Percentiles rank a stretch among this genome's conserved stretches.
phyloP scores from a whole-genome alignment of 1,284 basidiomycete species.

The Moesziomyces sp. region DNA sequence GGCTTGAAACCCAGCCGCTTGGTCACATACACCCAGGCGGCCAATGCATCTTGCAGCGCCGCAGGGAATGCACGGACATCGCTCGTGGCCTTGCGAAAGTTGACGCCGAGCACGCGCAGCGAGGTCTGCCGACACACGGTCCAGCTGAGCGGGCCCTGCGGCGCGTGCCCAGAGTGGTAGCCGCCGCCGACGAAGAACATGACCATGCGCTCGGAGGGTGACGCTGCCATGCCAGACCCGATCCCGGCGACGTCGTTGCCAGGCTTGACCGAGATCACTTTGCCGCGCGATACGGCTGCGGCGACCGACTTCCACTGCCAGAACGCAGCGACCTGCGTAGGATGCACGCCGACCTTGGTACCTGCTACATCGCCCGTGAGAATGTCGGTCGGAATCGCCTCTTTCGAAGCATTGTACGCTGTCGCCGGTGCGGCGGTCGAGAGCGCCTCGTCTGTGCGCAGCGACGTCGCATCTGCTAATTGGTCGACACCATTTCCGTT shows the following conservation, averaged over 20 bases:
- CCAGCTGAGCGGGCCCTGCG: conserved; percentile 25
- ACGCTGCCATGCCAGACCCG: conserved; percentile 18
- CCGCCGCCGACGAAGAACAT: conserved; percentile 42
- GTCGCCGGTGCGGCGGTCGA: conserved; percentile 7
- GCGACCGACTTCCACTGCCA: conserved; percentile 37
- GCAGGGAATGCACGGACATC: conserved; percentile 18
- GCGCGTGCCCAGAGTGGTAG: conserved; percentile 24
- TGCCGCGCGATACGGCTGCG: conserved; percentile 10
- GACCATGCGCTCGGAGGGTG: conserved; percentile 21
- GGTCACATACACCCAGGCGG: conserved; percentile 37
- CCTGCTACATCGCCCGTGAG: conserved; percentile 15
- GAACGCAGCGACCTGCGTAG: conserved; percentile 16
- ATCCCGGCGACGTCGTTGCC: conserved; percentile 25
- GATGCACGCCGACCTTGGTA: conserved; percentile 3
- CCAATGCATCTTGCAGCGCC: conserved; percentile 32
- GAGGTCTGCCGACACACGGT: conserved; percentile 30
- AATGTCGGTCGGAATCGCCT: conserved; percentile 14
- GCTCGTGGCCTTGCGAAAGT: conserved; percentile 29
- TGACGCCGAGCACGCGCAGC: conserved; percentile 34
- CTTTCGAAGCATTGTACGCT: conserved; percentile 4
- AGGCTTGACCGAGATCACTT: conserved; percentile 30
- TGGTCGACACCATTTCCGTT: background rate
- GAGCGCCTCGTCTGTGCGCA: background rate
- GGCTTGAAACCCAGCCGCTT: conserved; percentile 19
- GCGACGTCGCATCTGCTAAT: conserved; percentile 10